These are phyloP conservation scores for Aspergillus neoniger DNA, from an alignment of 2,329 filamentous ascomycete species.

Conservation along the genomic window DNA sequence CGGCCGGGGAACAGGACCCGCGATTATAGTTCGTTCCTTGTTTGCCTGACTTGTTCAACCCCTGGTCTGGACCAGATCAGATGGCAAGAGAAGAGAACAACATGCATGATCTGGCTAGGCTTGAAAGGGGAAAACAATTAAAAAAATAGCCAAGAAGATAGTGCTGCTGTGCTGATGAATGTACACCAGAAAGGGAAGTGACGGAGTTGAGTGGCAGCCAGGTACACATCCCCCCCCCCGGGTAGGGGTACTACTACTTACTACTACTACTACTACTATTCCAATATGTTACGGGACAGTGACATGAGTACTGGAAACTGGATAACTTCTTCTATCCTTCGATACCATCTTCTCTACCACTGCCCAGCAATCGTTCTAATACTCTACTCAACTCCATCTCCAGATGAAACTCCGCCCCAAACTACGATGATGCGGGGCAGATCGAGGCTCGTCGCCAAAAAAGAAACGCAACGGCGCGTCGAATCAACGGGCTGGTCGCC, in stretches of 20 bases:
- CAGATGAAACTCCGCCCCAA: constrained; percentile 3
- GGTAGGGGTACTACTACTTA: too few species aligned
- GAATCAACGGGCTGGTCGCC: constrained; percentile 19
- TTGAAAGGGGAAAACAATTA: too few species aligned
- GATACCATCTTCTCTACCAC: neutral
- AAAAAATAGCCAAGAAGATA: too few species aligned
- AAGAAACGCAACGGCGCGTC: constrained; percentile 11
- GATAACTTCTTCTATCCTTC: too few species aligned
- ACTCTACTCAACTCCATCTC: neutral
- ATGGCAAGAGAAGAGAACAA: neutral
- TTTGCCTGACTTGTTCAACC: constrained; percentile 4
- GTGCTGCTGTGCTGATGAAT: too few species aligned
- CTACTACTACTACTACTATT: too few species aligned
- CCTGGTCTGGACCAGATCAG: constrained; percentile 12
- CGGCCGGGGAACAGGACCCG: neutral
- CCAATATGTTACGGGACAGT: too few species aligned
- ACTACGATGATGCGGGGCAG: constrained; percentile 24
- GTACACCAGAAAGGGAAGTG: too few species aligned
- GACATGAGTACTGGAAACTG: too few species aligned
- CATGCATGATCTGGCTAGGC: neutral
- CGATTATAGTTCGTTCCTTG: neutral
- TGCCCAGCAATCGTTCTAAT: neutral
- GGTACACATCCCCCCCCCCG: too few species aligned
- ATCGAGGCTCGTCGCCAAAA: constrained; percentile 23
- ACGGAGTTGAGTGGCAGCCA: too few species aligned